Evolutionary conservation across 768 basidiomycete species (phyloP).

Genomic region (Hygrocybe coccinea): DNA sequence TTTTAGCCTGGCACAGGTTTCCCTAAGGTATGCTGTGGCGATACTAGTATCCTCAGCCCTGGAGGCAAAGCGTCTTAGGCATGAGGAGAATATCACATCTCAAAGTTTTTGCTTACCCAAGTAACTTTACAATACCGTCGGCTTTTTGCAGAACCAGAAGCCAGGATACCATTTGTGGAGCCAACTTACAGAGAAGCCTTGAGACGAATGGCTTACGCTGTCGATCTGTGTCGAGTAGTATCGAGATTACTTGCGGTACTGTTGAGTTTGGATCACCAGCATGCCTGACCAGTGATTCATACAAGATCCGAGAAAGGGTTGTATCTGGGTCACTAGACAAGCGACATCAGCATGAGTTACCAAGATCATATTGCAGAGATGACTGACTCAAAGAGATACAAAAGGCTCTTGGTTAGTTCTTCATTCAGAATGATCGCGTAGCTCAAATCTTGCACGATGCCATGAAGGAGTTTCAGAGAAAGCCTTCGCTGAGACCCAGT

Average conservation of each 20-base stretch:
- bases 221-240: slow-evolving; percentile 9
- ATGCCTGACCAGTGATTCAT: slow-evolving; percentile 11
- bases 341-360: slow-evolving; percentile 1
- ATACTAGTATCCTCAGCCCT: slow-evolving; percentile 4
- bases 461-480: slow-evolving; percentile 13
- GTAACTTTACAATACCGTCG: slow-evolving; percentile 12
- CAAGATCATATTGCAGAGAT: not conserved
- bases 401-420: slow-evolving; percentile 4
- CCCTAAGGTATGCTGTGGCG: slow-evolving; percentile 11
- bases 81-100: not conserved
- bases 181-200: slow-evolving; percentile 13
- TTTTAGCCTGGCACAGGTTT: not conserved
- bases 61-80: not conserved
- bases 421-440: slow-evolving; percentile 14
- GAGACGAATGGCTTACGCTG: slow-evolving; percentile 11
- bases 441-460: slow-evolving; percentile 11
- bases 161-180: slow-evolving; percentile 11
- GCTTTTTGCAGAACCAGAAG: slow-evolving; percentile 6
- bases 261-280: slow-evolving; percentile 8
- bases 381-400: slow-evolving; percentile 18
- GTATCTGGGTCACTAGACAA: slow-evolving; percentile 15
- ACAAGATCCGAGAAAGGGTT: slow-evolving; percentile 9
- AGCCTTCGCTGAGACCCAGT: slow-evolving; percentile 7
- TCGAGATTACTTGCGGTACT: slow-evolving; percentile 11
- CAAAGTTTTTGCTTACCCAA: slow-evolving; percentile 9